Conservation (phyloP, 2,329 filamentous ascomycete genomes). For the Phyllosticta citribraziliensis region DNA sequence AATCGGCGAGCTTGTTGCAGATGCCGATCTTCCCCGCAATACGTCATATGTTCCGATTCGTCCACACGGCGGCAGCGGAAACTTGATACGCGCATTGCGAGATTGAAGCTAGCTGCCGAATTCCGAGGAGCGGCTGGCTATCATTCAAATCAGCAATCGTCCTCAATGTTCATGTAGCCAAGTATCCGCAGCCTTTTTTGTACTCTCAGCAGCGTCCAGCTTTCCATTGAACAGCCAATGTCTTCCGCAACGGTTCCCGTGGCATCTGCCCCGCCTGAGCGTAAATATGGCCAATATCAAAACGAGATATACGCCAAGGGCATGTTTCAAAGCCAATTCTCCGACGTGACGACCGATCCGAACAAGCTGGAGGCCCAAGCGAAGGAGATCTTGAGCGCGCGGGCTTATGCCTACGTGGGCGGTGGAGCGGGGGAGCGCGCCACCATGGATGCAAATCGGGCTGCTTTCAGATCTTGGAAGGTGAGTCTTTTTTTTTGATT, state of each 20-base stretch:
- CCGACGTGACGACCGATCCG: conserved; percentile 49
- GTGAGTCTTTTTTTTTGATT: conserved; percentile 14
- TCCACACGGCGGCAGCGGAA: neutral
- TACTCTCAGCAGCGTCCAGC: neutral
- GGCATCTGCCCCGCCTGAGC: neutral
- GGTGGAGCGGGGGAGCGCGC: conserved; percentile 53
- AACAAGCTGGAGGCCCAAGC: conserved; percentile 49
- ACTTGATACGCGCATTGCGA: neutral
- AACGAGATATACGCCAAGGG: conserved; percentile 43
- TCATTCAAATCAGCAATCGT: neutral
- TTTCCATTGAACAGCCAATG: neutral
- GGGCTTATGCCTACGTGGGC: conserved; percentile 50
- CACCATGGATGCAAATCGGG: conserved; percentile 51
- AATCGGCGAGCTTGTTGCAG: neutral
- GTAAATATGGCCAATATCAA: conserved; percentile 31
- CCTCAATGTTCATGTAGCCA: neutral
- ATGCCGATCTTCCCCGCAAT: neutral
- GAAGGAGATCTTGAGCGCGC: conserved; percentile 35
- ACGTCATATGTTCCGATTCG: neutral
- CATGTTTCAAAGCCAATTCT: conserved; percentile 38
- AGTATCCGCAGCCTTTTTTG: neutral
- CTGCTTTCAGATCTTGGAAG: conserved; percentile 46
- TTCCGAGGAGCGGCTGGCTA: neutral
- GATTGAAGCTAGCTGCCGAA: neutral
- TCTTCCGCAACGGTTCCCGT: neutral